phyloP scores from a whole-genome alignment of 371 early-diverging fungal genomes.

The Syncephalastrum sp. region DNA sequence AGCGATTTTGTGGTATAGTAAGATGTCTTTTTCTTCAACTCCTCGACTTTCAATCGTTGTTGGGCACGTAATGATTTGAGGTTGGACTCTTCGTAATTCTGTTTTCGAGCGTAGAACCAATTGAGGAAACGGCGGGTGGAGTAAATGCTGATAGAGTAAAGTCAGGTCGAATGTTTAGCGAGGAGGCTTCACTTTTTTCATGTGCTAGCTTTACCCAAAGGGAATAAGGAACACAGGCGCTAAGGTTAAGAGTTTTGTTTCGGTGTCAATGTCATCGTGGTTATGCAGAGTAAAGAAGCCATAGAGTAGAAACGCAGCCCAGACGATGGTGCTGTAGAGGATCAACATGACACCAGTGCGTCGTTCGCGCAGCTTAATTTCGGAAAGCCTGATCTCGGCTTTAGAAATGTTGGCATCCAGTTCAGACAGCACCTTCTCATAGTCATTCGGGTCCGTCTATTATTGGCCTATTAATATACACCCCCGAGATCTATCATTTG shows the following conservation, averaged over 20 bases:
- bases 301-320: constrained; percentile 60
- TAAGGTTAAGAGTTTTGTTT: constrained; percentile 1
- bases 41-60: constrained; percentile 76
- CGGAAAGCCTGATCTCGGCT: constrained; percentile 64
- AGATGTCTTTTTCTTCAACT: constrained; percentile 84
- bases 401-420: constrained; percentile 75
- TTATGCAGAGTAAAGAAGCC: constrained; percentile 25
- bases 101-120: constrained; percentile 60
- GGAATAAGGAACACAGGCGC: constrained; percentile 53
- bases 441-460: constrained; percentile 56
- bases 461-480: too few relatives aligned
- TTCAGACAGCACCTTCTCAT: constrained; percentile 76
- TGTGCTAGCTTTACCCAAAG: constrained; percentile 41
- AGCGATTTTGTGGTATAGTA: constrained; percentile 88
- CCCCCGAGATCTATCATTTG: not conserved
- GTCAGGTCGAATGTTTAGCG: not conserved
- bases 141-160: constrained; percentile 39
- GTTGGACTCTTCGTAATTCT: constrained; percentile 57
- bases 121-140: constrained; percentile 46
- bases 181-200: not conserved
- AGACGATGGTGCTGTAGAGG: constrained; percentile 66
- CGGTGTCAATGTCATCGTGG: constrained; percentile 7
- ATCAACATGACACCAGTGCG: constrained; percentile 69
- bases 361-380: constrained; percentile 63
- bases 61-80: constrained; percentile 53